Base-by-base conservation (phyloP, 176 grass and related monocot species). In the Secale cereale region DNA sequence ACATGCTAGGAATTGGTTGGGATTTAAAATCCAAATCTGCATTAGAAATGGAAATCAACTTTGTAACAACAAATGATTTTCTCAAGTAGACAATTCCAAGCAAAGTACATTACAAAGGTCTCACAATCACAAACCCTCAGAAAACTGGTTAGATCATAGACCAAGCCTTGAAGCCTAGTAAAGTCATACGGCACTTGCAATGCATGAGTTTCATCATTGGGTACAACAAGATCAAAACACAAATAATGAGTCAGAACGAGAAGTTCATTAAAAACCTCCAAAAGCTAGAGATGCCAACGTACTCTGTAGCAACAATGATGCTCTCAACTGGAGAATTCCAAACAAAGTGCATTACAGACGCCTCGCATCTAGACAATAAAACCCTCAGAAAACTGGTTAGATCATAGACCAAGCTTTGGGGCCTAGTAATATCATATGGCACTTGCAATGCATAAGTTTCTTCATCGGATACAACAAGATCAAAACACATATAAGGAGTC, bases 141-240 rank as follows among this genome's bases (percentile, higher is more conserved):
- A 82, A 89, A 52, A 57, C 19, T 29, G 14, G 17, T 33, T 50
- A 72, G 60, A 78, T 83, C 81, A 73, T 79, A 79, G 20, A 62
- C 1, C 10, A 48, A 81, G 35, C 36, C 20, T 76, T 29, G 46
- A 70, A 39, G 67, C 37, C 25, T 86, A 69, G 48, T 20, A 36
- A 73, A 52, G 78, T 81, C 76, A 74, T 88, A 79, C 14, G 20
- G 40, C 75, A 79, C 57, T 80, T 79, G 87, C 57, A 65, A 33
- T 56, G 61, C 43, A 84, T 65, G 19, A 67, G 11, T 63, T 83
- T 83, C 68, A 45, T 80, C 77, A 45, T 76, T 75, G 31, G 76
- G 66, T 20, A 79, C 41, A 65, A 3, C 12, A 85, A 65, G 26
- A 20, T 45, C 33, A 11, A 43, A 65, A 72, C 19, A 72, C 26